Base-by-base conservation (phyloP, 2,329 filamentous ascomycete genomes). In the Ilyonectria robusta region DNA sequence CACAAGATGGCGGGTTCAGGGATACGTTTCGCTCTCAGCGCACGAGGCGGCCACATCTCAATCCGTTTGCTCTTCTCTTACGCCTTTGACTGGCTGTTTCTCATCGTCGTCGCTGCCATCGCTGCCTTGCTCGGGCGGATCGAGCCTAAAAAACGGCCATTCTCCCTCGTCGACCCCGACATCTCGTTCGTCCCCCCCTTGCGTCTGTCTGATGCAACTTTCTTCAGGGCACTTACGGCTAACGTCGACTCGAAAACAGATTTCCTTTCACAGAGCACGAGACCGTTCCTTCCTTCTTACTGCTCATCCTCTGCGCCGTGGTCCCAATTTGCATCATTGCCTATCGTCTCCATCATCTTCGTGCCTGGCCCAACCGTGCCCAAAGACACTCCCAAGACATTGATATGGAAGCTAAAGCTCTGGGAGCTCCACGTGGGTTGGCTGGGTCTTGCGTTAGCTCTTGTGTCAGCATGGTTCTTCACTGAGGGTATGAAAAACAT, bases 341-440 rank as follows among this genome's bases (percentile, higher is more conserved):
- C n/a, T 58, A 40, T 94, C 59, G 86, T 95, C 65, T 89, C 89
- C 47, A 80, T 97, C 37, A 70, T 90, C 67, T 85, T 95, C 72
- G 89, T 96, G 1, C 94, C 94, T 1, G 93, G 93, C 3, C 86
- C 88, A 6, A 91, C 90, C 1, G 90, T 92, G 1, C 87, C 88
- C 17, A 84, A 84, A 47, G 85, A 86, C 21, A 91, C 91, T 0
- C 89, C 93, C 2, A 86, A 86, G 70, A 80, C 86, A 4, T 81
- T 93, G 60, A 85, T 95, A 48, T 94, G 93, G 91, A 89, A 88
- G 77, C 88, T 93, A 70, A 97, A 96, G 82, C 79, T 97, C 1
- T 98, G 95, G 94, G 95, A 98, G 80, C 90, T 93, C 79, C 94
- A 98, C 77, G 90, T 89, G 2, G 94, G 93, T 65, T 94, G 92